These are phyloP conservation scores for Aspergillus flavus DNA, from an alignment of 2,329 filamentous ascomycete genomes.

Conservation along the genomic window DNA sequence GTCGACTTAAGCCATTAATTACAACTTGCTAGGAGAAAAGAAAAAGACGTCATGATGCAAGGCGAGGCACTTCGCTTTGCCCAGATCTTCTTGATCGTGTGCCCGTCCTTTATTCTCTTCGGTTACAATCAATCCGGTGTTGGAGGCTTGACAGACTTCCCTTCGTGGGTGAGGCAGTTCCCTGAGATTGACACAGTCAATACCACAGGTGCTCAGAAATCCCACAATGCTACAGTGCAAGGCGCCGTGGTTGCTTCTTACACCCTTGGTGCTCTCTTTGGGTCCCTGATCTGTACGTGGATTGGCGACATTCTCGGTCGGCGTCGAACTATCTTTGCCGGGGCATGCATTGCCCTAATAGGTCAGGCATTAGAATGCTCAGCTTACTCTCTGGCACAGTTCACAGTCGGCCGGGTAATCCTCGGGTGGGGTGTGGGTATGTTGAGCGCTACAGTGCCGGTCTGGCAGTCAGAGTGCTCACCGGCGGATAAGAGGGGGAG, in stretches of 20 bases:
- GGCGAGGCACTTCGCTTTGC: slow-evolving; percentile 14
- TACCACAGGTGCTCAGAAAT: slow-evolving; percentile 45
- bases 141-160: slow-evolving; percentile 48
- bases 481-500: slow-evolving; percentile 23
- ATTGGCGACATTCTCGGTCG: slow-evolving; percentile 51
- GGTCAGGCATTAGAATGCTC: slow-evolving; percentile 49
- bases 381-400: slow-evolving; percentile 50
- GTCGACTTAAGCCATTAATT: not conserved
- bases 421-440: slow-evolving; percentile 48
- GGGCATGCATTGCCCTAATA: slow-evolving; percentile 44
- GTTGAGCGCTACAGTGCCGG: slow-evolving; percentile 48
- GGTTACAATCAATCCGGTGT: slow-evolving; percentile 57
- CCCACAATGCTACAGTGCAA: slow-evolving; percentile 49
- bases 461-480: slow-evolving; percentile 42
- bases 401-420: slow-evolving; percentile 50
- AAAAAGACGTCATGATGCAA: not conserved
- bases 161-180: slow-evolving; percentile 39
- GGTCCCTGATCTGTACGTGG: slow-evolving; percentile 49
- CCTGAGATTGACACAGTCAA: slow-evolving; percentile 54
- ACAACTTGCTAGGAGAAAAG: no score
- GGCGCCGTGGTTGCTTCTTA: slow-evolving; percentile 31
- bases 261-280: slow-evolving; percentile 51
- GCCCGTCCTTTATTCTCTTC: slow-evolving; percentile 49
- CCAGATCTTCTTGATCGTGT: slow-evolving; percentile 25
- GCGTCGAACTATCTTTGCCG: slow-evolving; percentile 48